phyloP scores from a whole-genome alignment of 805 yeast species.

The Candida lessepsii region DNA sequence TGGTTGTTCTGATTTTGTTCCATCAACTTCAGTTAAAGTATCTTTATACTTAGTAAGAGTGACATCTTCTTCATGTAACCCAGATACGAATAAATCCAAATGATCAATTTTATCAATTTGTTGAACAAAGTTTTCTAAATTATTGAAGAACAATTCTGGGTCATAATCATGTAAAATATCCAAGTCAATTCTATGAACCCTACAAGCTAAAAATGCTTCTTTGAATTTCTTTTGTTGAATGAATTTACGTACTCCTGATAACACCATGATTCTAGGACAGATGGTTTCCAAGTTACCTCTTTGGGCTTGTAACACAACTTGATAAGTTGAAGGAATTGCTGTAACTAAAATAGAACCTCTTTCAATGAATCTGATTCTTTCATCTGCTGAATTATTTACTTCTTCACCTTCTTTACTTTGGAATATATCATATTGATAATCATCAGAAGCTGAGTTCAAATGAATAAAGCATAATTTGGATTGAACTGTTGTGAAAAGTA shows the following conservation, averaged over 20 bases:
- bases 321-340: conserved; percentile 75
- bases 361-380: conserved; percentile 84
- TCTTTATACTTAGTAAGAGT: conserved; percentile 78
- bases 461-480: conserved; percentile 81
- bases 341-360: conserved; percentile 86
- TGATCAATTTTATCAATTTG: conserved; percentile 73
- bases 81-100: conserved; percentile 82
- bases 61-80: conserved; percentile 84
- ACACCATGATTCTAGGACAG: conserved; percentile 87
- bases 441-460: conserved; percentile 40
- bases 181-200: conserved; percentile 87
- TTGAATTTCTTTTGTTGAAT: conserved; percentile 58
- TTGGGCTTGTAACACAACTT: conserved; percentile 88
- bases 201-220: conserved; percentile 79
- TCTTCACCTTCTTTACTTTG: conserved; percentile 24
- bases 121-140: conserved; percentile 63
- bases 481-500: conserved; percentile 85
- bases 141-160: conserved; percentile 63
- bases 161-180: conserved; percentile 88
- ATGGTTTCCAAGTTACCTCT: conserved; percentile 96
- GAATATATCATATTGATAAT: conserved; percentile 36
- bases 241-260: conserved; percentile 73
- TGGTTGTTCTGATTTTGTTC: not conserved
- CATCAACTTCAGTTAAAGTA: conserved; percentile 40
- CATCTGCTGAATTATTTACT: conserved; percentile 48